phyloP scores from a whole-genome alignment of 768 basidiomycete genomes.

The Atractiella rhizophila region DNA sequence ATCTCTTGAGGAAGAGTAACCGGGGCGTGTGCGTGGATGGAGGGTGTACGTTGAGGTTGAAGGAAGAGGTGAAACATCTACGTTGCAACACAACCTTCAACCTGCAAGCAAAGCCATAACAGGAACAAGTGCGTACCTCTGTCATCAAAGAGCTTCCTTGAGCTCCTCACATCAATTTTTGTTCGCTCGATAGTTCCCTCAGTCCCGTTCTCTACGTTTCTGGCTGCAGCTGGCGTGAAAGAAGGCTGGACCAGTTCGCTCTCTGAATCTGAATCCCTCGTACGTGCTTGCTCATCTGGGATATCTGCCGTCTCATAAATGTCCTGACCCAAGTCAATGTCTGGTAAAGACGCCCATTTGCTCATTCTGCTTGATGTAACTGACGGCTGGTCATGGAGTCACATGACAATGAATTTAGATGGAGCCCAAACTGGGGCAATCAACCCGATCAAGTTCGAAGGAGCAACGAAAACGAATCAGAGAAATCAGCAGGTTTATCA shows the following conservation, averaged over 20 bases:
- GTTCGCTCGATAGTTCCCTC: background rate
- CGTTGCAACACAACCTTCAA: background rate
- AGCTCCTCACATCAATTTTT: conserved; percentile 2
- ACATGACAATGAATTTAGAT: too few species aligned
- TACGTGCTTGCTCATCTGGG: conserved; percentile 16
- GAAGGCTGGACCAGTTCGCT: background rate
- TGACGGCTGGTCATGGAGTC: too few species aligned
- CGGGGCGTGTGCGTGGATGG: conserved; percentile 1
- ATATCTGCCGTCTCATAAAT: conserved; percentile 77
- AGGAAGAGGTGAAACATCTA: background rate
- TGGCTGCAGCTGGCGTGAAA: too few species aligned
- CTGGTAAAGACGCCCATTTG: conserved; percentile 75
- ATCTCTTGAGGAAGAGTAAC: background rate
- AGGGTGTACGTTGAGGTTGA: background rate
- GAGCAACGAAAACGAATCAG: too few species aligned
- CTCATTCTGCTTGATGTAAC: too few species aligned
- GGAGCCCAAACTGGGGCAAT: too few species aligned
- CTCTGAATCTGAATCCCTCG: too few species aligned
- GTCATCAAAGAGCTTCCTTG: conserved; percentile 3
- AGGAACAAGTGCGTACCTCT: conserved; percentile 3
- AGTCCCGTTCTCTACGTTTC: too few species aligned
- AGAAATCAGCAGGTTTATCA: too few species aligned
- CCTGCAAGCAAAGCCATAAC: conserved; percentile 6
- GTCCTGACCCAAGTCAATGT: conserved; percentile 66
- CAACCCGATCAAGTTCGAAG: too few species aligned